Base-by-base conservation (phyloP, 257 asterid genomes). In the Plantago major region DNA sequence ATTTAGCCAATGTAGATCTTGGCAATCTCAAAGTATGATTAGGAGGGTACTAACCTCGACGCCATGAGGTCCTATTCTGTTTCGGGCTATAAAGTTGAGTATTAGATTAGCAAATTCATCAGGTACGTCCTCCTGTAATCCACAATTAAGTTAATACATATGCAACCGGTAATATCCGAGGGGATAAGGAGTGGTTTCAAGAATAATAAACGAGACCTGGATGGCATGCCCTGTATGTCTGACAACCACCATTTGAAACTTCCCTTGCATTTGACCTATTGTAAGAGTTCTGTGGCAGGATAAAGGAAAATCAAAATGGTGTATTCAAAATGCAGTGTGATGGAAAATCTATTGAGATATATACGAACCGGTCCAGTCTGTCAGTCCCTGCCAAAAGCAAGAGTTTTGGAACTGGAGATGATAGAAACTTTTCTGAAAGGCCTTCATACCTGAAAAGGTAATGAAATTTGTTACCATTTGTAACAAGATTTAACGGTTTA, bases 311-410 rank as follows among this genome's bases (percentile, higher is more conserved):
- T 45, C 61, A 67, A 40, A 26, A 12, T 26, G 46, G 67, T 40
- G 45, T 30, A 69, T 51, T 17, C 13, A 46, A n/a, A 48, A 55
- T 12, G 47, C 46, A 49, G 10, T 42, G 30, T 9, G 18, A 55
- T 53, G 52, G 22, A 44, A 66, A 18, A 45, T 44, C 16, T 47
- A 55, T 45, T 61, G 59, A 63, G 61, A 19, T 46, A 16, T 15
- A 69, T 43, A 71, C 63, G 67, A 63, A 90, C 99, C 86, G 89
- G 95, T 93, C 99, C 62, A 93, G 82, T 65, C 99, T 80, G 78
- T 93, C 99, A 37, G 99, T 93, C 68, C 99, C 96, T 10, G 99
- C 97, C 74, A 93, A 77, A 72, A 93, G 99, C 81, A 93, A 78
- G 74, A 93, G 85, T 72, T 93, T 93, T 59, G 99, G 92, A 50